phyloP scores from a whole-genome alignment of 768 basidiomycete species.

The Pisolithus sp. region DNA sequence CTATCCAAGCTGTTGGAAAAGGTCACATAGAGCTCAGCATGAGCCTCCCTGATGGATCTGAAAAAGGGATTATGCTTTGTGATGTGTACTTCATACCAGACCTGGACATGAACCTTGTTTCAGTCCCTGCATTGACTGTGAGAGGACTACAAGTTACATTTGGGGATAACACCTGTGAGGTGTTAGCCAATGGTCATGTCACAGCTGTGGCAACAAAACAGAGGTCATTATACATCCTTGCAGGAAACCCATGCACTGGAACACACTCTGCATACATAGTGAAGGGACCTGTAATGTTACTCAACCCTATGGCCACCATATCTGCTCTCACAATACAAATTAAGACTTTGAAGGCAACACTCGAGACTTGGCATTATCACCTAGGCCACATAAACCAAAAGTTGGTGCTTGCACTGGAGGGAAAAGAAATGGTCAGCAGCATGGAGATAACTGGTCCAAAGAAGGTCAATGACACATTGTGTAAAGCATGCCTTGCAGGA shows the following conservation, averaged over 20 bases:
- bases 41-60: background rate
- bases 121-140: slow-evolving; percentile 8
- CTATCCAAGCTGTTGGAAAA: background rate
- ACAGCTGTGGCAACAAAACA: background rate
- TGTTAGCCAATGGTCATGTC: background rate
- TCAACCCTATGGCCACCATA: background rate
- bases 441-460: background rate
- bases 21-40: background rate
- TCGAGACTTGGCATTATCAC: slow-evolving; percentile 1
- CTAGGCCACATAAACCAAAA: background rate
- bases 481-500: slow-evolving; percentile 17
- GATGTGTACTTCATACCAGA: slow-evolving; percentile 3
- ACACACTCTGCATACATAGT: background rate
- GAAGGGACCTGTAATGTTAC: background rate
- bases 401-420: background rate
- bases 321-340: background rate
- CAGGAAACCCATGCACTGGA: background rate
- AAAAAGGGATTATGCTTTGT: background rate
- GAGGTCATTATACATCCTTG: slow-evolving; percentile 1
- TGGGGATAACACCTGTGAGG: background rate
- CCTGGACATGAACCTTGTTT: slow-evolving; percentile 12
- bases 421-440: slow-evolving; percentile 3
- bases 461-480: background rate
- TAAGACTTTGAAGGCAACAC: background rate
- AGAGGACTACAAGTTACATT: background rate